These are phyloP conservation scores for Auricularia sp. DNA, from an alignment of 768 basidiomycete species.

Conservation along the genomic window DNA sequence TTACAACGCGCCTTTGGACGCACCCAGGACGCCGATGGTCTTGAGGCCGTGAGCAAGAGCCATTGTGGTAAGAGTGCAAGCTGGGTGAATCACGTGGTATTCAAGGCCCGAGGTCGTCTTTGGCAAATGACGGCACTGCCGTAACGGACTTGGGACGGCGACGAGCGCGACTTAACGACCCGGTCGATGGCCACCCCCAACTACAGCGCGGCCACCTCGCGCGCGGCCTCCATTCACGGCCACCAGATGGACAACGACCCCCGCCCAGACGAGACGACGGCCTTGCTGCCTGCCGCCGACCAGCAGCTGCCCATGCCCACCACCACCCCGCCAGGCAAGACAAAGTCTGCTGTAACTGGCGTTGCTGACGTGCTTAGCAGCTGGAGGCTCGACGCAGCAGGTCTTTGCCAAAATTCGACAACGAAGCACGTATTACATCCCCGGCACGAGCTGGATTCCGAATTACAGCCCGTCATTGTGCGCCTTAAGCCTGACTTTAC, in stretches of 20 bases:
- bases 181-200: neutral
- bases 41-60: slow-evolving; percentile 62
- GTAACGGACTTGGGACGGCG: no score
- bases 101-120: no score
- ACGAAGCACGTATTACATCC: neutral
- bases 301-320: neutral
- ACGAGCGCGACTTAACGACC: no score
- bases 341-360: neutral
- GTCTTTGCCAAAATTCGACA: neutral
- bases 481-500: slow-evolving; percentile 3
- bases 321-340: neutral
- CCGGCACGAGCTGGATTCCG: slow-evolving; percentile 23
- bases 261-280: neutral
- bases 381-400: neutral
- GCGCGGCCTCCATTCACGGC: neutral
- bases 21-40: slow-evolving; percentile 55
- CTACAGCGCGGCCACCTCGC: neutral
- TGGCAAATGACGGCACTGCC: no score
- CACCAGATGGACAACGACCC: neutral
- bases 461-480: slow-evolving; percentile 21
- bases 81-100: neutral
- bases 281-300: neutral
- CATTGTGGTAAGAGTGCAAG: slow-evolving; percentile 23
- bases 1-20: neutral
- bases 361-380: neutral